A percentile compares a stretch with the other conserved stretches of the same genome.
Evolutionary conservation across 495 filamentous ascomycete species (phyloP).

Genomic region (Sporormia fimetaria): DNA sequence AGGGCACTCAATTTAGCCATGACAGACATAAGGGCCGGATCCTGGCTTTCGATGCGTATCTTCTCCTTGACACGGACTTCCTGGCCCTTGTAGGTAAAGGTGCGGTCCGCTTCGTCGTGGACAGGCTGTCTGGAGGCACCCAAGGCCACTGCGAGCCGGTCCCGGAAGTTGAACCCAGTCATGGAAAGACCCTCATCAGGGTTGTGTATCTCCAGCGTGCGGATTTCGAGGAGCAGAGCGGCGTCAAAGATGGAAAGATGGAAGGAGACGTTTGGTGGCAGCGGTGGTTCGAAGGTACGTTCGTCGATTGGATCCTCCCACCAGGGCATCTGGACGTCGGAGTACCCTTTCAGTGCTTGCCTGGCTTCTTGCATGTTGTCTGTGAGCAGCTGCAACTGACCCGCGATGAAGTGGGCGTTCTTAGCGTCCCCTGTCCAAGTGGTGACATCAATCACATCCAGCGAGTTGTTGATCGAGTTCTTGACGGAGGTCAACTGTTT

Average conservation of each 20-base stretch:
- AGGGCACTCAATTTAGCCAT: conserved; percentile 78
- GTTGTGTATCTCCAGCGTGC: conserved; percentile 59
- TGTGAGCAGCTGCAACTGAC: conserved; percentile 65
- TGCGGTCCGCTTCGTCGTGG: conserved; percentile 67
- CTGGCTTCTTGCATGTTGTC: conserved; percentile 64
- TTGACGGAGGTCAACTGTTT: conserved; percentile 58
- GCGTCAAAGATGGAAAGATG: conserved; percentile 69
- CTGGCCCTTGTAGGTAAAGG: conserved; percentile 52
- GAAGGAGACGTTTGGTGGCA: conserved; percentile 53
- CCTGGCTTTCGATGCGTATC: conserved; percentile 78
- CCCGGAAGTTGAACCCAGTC: conserved; percentile 47
- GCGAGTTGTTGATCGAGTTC: conserved; percentile 60
- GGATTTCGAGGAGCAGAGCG: conserved; percentile 62
- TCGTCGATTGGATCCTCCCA: conserved; percentile 45
- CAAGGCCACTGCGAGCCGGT: conserved; percentile 45
- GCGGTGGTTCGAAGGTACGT: conserved; percentile 45
- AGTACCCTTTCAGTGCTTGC: conserved; percentile 45
- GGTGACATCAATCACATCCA: conserved; percentile 70
- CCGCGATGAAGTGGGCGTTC: conserved; percentile 57
- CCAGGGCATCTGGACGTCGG: conserved; percentile 45
- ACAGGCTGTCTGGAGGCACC: conserved; percentile 36
- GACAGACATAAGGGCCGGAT: conserved; percentile 77
- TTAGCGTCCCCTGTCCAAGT: conserved; percentile 50
- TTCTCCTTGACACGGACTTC: conserved; percentile 84
- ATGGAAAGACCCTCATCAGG: conserved; percentile 41